Evolutionary conservation across 441 rosid species (phyloP).

Genomic region (Syzygium malaccense): DNA sequence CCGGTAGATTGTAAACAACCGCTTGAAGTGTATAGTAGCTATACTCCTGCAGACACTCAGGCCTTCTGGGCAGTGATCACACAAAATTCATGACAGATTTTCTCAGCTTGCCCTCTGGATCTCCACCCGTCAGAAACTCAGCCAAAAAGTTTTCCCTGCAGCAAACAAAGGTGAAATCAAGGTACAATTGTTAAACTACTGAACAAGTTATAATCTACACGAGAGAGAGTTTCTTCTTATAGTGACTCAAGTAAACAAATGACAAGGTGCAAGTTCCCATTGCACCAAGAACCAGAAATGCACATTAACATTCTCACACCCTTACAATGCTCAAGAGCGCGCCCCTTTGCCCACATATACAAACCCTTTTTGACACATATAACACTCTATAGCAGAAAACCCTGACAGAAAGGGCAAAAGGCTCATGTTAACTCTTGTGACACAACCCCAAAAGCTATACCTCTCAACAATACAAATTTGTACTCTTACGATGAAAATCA

Average conservation of each 20-base stretch:
- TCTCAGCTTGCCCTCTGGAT: constrained; percentile 16
- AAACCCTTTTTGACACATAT: neutral
- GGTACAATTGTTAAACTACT: neutral
- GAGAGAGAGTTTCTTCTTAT: neutral
- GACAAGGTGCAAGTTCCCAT: neutral
- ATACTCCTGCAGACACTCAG: constrained; percentile 16
- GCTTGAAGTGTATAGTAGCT: constrained; percentile 2
- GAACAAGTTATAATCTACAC: neutral
- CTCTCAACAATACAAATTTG: neutral
- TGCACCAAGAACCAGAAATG: neutral
- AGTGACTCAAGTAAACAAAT: neutral
- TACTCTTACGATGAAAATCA: neutral
- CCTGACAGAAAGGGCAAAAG: neutral
- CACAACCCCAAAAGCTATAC: neutral
- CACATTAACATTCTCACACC: neutral
- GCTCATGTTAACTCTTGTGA: neutral
- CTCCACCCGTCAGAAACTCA: constrained; percentile 19
- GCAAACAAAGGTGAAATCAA: neutral
- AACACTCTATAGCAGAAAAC: neutral
- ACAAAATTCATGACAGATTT: constrained; percentile 21
- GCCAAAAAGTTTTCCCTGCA: neutral
- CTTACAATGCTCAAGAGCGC: neutral
- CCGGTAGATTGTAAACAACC: constrained; percentile 23
- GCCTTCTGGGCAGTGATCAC: constrained; percentile 2
- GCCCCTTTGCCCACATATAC: neutral